Evolutionary conservation across 441 rosid species (phyloP).

Genomic region (Eruca vesicaria): DNA sequence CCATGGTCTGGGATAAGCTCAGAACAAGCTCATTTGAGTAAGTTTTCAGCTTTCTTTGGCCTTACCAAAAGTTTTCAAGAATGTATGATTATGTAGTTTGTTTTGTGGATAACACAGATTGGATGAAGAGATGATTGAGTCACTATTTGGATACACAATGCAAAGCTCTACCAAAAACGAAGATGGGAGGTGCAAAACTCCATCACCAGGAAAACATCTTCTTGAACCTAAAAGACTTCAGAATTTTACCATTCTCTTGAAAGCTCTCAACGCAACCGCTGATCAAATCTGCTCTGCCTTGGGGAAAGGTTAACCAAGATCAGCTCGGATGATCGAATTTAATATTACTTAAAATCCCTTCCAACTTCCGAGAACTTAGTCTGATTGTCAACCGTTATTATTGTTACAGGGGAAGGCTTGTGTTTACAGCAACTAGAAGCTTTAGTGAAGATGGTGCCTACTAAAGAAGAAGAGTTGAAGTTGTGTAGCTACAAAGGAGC

Average conservation of each 20-base stretch:
- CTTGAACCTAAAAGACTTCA: slow-evolving; percentile 93
- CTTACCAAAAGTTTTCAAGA: not conserved
- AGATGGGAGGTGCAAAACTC: slow-evolving; percentile 74
- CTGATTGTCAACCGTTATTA: not conserved
- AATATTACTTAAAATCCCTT: not conserved
- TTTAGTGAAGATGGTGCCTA: slow-evolving; percentile 83
- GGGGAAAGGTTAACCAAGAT: slow-evolving; percentile 52
- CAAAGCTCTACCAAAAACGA: slow-evolving; percentile 59
- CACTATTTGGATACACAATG: slow-evolving; percentile 82
- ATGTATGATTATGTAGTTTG: slow-evolving; percentile 9
- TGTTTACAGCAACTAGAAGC: slow-evolving; percentile 84
- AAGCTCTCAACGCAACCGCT: slow-evolving; percentile 66
- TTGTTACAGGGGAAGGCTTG: slow-evolving; percentile 60
- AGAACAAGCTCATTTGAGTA: slow-evolving; percentile 96
- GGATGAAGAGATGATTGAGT: slow-evolving; percentile 98
- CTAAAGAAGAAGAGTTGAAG: slow-evolving; percentile 89
- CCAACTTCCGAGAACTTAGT: not conserved
- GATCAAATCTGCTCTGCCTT: slow-evolving; percentile 81
- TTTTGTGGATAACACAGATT: slow-evolving; percentile 51
- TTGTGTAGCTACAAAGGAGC: slow-evolving; percentile 67
- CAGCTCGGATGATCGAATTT: not conserved
- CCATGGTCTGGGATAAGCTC: slow-evolving; percentile 93
- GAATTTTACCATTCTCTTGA: slow-evolving; percentile 86
- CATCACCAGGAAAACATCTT: slow-evolving; percentile 89
- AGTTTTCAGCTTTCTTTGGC: slow-evolving; percentile 29